phyloP scores from a whole-genome alignment of 345 rosid species.

The Populus pruinosa region DNA sequence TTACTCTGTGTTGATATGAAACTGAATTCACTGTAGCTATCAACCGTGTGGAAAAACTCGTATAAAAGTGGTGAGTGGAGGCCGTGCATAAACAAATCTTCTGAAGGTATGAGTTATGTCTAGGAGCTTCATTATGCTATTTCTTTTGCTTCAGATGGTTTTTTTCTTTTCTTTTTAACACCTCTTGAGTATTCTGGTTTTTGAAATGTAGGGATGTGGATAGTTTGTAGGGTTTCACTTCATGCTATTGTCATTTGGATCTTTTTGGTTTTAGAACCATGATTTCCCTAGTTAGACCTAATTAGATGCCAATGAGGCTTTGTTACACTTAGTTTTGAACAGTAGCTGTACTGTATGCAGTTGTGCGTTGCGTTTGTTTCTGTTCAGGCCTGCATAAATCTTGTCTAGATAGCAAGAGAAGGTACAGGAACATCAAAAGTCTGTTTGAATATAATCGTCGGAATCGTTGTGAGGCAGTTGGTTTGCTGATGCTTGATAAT shows the following conservation, averaged over 20 bases:
- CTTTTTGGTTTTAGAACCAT: neutral
- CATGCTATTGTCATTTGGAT: neutral
- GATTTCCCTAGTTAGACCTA: neutral
- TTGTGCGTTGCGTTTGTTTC: neutral
- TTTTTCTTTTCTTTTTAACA: neutral
- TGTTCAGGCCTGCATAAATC: neutral
- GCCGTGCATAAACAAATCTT: slow-evolving; percentile 64
- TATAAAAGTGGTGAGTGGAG: slow-evolving; percentile 77
- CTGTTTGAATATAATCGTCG: neutral
- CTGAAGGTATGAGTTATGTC: slow-evolving; percentile 50
- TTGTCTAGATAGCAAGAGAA: neutral
- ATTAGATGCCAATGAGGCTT: neutral
- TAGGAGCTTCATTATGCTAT: neutral
- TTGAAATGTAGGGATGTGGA: neutral
- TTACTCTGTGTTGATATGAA: neutral
- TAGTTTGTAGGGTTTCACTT: neutral
- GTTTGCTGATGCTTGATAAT: neutral
- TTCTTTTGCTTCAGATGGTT: neutral
- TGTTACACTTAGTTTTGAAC: neutral
- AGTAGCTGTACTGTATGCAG: neutral
- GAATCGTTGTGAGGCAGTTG: neutral
- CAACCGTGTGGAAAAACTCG: slow-evolving; percentile 84
- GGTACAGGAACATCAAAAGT: neutral
- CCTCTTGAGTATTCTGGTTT: neutral
- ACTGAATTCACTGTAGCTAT: slow-evolving; percentile 46